Evolutionary conservation across 768 basidiomycete genomes (phyloP).

Genomic region (Naganishia kalamii): DNA sequence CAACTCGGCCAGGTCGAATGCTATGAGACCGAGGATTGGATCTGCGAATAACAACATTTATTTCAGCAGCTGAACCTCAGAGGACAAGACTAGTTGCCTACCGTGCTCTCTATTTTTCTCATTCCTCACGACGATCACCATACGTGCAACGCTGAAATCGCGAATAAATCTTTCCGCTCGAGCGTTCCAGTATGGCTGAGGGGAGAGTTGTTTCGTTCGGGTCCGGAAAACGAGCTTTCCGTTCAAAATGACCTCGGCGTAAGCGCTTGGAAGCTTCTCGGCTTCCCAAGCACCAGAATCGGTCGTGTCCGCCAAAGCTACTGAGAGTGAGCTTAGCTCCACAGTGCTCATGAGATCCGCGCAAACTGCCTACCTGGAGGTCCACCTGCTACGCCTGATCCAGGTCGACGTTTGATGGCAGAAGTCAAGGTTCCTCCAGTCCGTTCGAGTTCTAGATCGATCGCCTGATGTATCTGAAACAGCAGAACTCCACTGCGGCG

Average conservation of each 20-base stretch:
- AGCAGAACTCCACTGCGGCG: conserved; percentile 38
- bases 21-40: conserved; percentile 42
- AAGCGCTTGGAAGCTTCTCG: conserved; percentile 40
- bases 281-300: conserved; percentile 36
- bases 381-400: conserved; percentile 16
- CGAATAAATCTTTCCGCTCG: conserved; percentile 44
- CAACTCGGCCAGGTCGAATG: conserved; percentile 31
- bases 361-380: conserved; percentile 10
- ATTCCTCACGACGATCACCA: conserved; percentile 44
- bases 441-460: conserved; percentile 11
- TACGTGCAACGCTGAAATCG: conserved; percentile 42
- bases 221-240: conserved; percentile 44
- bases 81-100: conserved; percentile 7
- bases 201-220: conserved; percentile 43
- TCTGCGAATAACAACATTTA: conserved; percentile 21
- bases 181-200: conserved; percentile 45
- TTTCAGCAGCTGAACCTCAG: not conserved
- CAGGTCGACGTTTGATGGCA: not conserved
- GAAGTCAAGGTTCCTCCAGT: conserved; percentile 18
- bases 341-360: not conserved
- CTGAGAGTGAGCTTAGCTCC: not conserved
- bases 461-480: conserved; percentile 44
- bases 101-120: conserved; percentile 46
- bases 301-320: conserved; percentile 35
- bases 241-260: conserved; percentile 45